Percentiles rank a stretch among this genome's conserved stretches.
These are phyloP conservation scores for Penicillium ucsense DNA, from an alignment of 495 filamentous ascomycete species.

Conservation along the genomic window DNA sequence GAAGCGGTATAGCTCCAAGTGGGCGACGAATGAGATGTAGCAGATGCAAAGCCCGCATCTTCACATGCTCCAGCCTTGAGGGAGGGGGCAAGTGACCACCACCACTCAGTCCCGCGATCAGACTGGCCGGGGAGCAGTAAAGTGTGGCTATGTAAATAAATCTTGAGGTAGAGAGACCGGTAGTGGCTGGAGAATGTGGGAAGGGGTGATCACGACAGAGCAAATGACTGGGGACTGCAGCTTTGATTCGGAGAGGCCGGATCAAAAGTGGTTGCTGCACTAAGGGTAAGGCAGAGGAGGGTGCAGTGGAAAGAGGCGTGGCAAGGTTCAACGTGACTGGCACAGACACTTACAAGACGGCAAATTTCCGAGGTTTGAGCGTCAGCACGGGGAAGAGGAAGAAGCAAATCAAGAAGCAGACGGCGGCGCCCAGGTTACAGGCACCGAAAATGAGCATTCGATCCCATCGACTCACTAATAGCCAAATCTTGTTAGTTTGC, in stretches of 20 bases:
- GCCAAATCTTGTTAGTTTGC: constrained; percentile 13
- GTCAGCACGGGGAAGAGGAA: constrained; percentile 72
- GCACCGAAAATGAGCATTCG: constrained; percentile 83
- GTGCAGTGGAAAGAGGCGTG: background rate
- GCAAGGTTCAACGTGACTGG: background rate
- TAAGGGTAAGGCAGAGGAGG: constrained; percentile 4
- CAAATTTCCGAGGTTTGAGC: constrained; percentile 82
- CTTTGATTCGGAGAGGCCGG: too few relatives aligned
- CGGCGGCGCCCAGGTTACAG: constrained; percentile 83
- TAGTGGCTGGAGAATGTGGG: background rate
- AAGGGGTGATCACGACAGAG: background rate
- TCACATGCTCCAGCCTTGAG: constrained; percentile 15
- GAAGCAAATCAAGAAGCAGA: constrained; percentile 89
- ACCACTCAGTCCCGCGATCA: constrained; percentile 7
- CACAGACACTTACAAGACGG: constrained; percentile 74
- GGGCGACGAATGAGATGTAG: constrained; percentile 4
- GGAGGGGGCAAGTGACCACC: constrained; percentile 15
- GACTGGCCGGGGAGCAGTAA: constrained; percentile 1
- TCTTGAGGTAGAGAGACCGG: background rate
- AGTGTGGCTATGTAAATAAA: background rate
- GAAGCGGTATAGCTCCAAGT: constrained; percentile 1
- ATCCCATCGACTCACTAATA: constrained; percentile 92
- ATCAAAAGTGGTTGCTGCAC: background rate
- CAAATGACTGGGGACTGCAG: too few relatives aligned
- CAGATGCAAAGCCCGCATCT: background rate